Percentiles rank a stretch among this genome's conserved stretches.
These are phyloP conservation scores for Wickerhamiella domercqiae DNA, from an alignment of 805 yeast species.

Conservation along the genomic window DNA sequence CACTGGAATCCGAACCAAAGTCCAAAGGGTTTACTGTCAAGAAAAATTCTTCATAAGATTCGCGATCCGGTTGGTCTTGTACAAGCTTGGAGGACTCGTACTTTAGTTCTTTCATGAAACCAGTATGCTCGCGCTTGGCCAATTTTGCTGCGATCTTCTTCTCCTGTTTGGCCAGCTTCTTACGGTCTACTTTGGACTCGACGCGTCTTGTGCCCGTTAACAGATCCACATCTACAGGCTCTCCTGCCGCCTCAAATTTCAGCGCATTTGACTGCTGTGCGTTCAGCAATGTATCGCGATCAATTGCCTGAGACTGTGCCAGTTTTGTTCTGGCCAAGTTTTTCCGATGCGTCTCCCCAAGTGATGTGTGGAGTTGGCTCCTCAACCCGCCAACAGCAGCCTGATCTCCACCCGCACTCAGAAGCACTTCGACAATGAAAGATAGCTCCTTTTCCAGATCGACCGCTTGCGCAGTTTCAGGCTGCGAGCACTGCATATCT, in stretches of 20 bases:
- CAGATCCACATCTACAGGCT: constrained; percentile 57
- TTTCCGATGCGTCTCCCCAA: constrained; percentile 40
- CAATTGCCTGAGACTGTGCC: constrained; percentile 76
- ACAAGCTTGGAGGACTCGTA: constrained; percentile 77
- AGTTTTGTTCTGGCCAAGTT: constrained; percentile 27
- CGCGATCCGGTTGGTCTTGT: constrained; percentile 48
- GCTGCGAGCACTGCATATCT: constrained; percentile 61
- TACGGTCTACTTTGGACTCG: constrained; percentile 89
- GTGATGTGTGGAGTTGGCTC: constrained; percentile 29
- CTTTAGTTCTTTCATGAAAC: constrained; percentile 21
- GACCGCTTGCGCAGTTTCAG: constrained; percentile 60
- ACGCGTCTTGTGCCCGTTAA: constrained; percentile 72
- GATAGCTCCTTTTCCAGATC: constrained; percentile 51
- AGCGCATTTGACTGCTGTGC: constrained; percentile 56
- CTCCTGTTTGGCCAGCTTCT: constrained; percentile 94
- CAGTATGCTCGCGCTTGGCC: constrained; percentile 48
- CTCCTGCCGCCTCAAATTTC: constrained; percentile 42
- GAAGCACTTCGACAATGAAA: constrained; percentile 49
- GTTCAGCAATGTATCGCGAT: constrained; percentile 47
- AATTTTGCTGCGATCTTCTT: constrained; percentile 93
- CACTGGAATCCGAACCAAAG: constrained; percentile 26
- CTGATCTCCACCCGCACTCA: constrained; percentile 69
- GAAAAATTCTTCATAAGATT: constrained; percentile 88
- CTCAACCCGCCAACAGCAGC: constrained; percentile 43
- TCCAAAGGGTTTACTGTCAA: constrained; percentile 91